phyloP scores from a whole-genome alignment of 352 stramenopile species.

The Thalassiosira exigua region DNA sequence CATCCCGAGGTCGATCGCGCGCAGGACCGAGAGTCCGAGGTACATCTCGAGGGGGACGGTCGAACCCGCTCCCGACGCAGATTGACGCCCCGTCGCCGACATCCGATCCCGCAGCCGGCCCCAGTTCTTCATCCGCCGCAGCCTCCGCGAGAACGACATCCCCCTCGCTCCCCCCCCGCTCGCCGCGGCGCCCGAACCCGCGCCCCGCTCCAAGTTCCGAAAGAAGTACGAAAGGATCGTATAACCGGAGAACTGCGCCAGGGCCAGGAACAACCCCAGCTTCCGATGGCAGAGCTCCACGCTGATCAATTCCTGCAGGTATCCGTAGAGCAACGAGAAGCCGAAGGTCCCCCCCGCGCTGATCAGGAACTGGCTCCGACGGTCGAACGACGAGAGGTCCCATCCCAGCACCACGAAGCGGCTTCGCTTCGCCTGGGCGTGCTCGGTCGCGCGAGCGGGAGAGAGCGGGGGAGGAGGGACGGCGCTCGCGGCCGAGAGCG shows the following conservation, averaged over 20 bases:
- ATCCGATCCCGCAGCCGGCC: constrained; percentile 16
- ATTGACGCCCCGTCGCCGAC: not conserved
- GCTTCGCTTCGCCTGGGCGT: not conserved
- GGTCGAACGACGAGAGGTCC: constrained; percentile 68
- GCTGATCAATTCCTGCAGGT: constrained; percentile 83
- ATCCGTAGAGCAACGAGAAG: constrained; percentile 83
- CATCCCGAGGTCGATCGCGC: constrained; percentile 83
- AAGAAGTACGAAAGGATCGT: constrained; percentile 74
- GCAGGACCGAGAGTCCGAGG: constrained; percentile 70
- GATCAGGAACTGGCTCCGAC: constrained; percentile 72
- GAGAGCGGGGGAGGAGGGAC: not conserved
- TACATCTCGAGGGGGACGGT: constrained; percentile 72
- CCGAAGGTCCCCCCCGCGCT: constrained; percentile 76
- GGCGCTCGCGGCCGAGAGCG: not conserved
- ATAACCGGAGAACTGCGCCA: constrained; percentile 80
- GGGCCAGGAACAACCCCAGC: constrained; percentile 78
- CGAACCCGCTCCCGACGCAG: not conserved
- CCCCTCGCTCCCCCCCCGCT: not conserved
- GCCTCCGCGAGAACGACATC: constrained; percentile 33
- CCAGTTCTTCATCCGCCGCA: constrained; percentile 30
- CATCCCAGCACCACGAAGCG: constrained; percentile 73
- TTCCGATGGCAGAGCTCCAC: constrained; percentile 78
- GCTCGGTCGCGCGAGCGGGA: not conserved
- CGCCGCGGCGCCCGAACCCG: not conserved
- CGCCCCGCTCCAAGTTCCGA: constrained; percentile 47